Percentiles rank a stretch among this genome's conserved stretches.
These are phyloP conservation scores for Leccinum boreale DNA, from an alignment of 768 basidiomycete species.

Conservation along the genomic window DNA sequence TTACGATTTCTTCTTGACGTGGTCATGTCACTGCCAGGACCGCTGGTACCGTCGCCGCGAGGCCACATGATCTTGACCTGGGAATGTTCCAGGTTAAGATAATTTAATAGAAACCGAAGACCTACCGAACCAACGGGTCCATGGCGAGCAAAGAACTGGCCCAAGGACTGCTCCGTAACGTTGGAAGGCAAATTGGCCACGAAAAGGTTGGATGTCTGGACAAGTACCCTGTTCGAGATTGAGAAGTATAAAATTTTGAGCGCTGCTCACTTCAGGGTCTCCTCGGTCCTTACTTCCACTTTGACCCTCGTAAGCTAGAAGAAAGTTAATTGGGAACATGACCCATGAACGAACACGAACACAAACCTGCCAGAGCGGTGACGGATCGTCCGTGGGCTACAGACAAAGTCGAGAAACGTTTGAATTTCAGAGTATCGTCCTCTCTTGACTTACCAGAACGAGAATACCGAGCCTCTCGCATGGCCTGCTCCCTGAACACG, in stretches of 20 bases:
- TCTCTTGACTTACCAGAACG: conserved; percentile 49
- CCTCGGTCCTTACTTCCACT: conserved; percentile 88
- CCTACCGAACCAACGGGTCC: conserved; percentile 92
- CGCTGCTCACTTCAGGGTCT: conserved; percentile 68
- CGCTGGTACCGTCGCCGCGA: conserved; percentile 65
- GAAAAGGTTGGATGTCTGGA: conserved; percentile 90
- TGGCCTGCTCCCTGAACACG: conserved; percentile 79
- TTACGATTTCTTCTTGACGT: conserved; percentile 65
- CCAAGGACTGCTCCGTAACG: conserved; percentile 82
- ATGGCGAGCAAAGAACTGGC: conserved; percentile 84
- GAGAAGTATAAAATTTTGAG: not conserved
- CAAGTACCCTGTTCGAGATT: conserved; percentile 1
- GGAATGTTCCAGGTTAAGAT: not conserved
- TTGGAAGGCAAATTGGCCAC: conserved; percentile 89
- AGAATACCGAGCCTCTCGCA: conserved; percentile 81
- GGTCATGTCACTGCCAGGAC: conserved; percentile 77
- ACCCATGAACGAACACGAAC: not conserved
- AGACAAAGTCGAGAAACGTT: conserved; percentile 1
- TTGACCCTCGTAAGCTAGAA: conserved; percentile 79
- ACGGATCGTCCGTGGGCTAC: conserved; percentile 71
- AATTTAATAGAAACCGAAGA: conserved; percentile 8
- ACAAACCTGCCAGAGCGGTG: conserved; percentile 83
- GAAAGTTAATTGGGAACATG: conserved; percentile 1
- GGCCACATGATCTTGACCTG: conserved; percentile 99
- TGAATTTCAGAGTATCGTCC: not conserved